phyloP scores from a whole-genome alignment of 2,329 filamentous ascomycete genomes.

The Sclerotinia spermophila region DNA sequence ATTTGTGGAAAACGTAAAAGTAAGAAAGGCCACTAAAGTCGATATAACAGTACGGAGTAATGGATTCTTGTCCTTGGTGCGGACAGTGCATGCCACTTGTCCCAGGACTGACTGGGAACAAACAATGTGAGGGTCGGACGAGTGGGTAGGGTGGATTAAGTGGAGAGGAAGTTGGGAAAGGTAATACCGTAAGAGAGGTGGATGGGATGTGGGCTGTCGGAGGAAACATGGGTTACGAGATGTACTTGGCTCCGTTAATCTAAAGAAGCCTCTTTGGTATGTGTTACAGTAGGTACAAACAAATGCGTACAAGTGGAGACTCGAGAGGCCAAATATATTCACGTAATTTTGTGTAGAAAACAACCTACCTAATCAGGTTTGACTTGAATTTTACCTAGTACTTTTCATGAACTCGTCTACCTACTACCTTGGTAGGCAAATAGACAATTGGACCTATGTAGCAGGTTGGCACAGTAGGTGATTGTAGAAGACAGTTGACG shows the following conservation, averaged over 20 bases:
- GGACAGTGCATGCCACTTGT: conserved; percentile 3
- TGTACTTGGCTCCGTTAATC: neutral
- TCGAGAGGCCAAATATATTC: neutral
- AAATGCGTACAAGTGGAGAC: neutral
- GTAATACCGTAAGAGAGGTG: neutral
- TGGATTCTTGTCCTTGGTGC: neutral
- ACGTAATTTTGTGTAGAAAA: neutral
- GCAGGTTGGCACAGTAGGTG: neutral
- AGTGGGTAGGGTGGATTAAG: neutral
- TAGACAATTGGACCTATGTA: neutral
- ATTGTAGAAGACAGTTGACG: neutral
- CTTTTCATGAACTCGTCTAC: neutral
- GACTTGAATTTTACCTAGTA: neutral
- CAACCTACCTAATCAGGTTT: neutral
- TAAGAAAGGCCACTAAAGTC: neutral
- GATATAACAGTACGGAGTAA: neutral
- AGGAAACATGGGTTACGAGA: neutral
- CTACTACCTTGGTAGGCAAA: neutral
- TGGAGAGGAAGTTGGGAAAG: neutral
- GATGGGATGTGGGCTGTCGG: conserved; percentile 7
- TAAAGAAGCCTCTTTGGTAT: neutral
- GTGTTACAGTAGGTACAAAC: neutral
- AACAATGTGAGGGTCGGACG: neutral
- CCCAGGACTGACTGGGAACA: neutral
- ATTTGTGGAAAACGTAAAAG: neutral